A percentile compares a stretch with the other conserved stretches of the same genome.
These are phyloP conservation scores for Phytophthora macrochlamydospora DNA, from an alignment of 352 stramenopile genomes.

Conservation along the genomic window DNA sequence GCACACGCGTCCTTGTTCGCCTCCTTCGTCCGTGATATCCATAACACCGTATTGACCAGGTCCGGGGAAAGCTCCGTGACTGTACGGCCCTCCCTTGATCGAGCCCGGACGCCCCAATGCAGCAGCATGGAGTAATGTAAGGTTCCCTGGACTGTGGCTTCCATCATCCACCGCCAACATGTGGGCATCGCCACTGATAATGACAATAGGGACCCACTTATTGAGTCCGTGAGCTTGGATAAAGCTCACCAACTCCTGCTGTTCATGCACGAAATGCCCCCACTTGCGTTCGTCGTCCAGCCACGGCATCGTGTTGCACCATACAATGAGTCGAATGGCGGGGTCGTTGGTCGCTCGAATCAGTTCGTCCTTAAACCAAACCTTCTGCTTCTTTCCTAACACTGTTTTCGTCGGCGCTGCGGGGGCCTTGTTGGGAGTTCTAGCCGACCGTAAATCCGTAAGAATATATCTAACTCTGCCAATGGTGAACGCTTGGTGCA, in stretches of 20 bases:
- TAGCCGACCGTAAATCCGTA: slow-evolving; percentile 78
- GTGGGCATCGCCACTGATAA: slow-evolving; percentile 88
- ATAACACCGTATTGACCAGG: slow-evolving; percentile 83
- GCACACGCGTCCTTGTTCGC: slow-evolving; percentile 61
- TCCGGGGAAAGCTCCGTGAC: slow-evolving; percentile 80
- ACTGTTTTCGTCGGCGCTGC: slow-evolving; percentile 82
- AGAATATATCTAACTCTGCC: slow-evolving; percentile 86
- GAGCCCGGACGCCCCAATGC: slow-evolving; percentile 80
- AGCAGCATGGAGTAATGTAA: slow-evolving; percentile 82
- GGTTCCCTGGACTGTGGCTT: slow-evolving; percentile 67
- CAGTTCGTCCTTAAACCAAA: slow-evolving; percentile 88
- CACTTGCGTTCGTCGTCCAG: slow-evolving; percentile 87
- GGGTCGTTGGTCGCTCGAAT: slow-evolving; percentile 59
- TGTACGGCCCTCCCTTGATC: slow-evolving; percentile 89
- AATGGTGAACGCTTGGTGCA: slow-evolving; percentile 86
- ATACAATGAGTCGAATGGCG: slow-evolving; percentile 73
- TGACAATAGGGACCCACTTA: slow-evolving; percentile 75
- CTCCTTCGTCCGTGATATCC: slow-evolving; percentile 78
- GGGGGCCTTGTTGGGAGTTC: slow-evolving; percentile 68
- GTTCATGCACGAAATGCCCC: slow-evolving; percentile 84
- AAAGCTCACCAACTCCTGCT: slow-evolving; percentile 77
- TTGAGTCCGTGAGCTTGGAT: slow-evolving; percentile 70
- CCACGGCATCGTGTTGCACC: slow-evolving; percentile 91
- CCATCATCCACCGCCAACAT: slow-evolving; percentile 91
- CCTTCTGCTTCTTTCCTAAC: slow-evolving; percentile 83